A percentile compares a stretch with the other conserved stretches of the same genome.
Evolutionary conservation across 208 protist species (phyloP).

Genomic region (Crithidia expoeki): DNA sequence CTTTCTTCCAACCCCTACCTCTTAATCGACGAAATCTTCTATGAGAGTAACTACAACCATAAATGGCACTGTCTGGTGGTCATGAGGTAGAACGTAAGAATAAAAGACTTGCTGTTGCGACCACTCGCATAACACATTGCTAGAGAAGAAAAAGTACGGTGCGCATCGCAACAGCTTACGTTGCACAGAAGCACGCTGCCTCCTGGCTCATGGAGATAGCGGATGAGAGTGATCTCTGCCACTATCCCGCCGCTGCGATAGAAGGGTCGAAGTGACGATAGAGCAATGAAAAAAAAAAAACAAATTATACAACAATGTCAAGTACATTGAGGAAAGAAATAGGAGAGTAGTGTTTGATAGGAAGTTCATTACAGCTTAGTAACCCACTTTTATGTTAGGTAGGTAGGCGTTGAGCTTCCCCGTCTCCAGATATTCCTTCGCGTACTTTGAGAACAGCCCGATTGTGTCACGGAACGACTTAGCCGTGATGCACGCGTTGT

Average conservation of each 20-base stretch:
- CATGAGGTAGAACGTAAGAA: too few relatives aligned
- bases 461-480: constrained; percentile 39
- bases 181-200: too few relatives aligned
- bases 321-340: background rate
- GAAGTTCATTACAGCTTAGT: constrained; percentile 29
- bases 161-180: too few relatives aligned
- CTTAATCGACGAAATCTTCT: too few relatives aligned
- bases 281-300: background rate
- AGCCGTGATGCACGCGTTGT: constrained; percentile 59
- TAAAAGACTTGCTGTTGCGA: too few relatives aligned
- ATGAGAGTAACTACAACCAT: too few relatives aligned
- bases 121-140: too few relatives aligned
- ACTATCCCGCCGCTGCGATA: background rate
- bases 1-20: too few relatives aligned
- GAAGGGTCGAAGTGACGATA: background rate
- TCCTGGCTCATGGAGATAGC: too few relatives aligned
- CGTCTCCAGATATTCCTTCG: constrained; percentile 39
- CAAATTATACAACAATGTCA: background rate
- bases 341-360: background rate
- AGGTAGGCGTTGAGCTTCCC: constrained; percentile 39
- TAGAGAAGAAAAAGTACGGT: too few relatives aligned
- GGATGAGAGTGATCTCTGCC: too few relatives aligned
- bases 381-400: constrained; percentile 33
- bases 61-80: too few relatives aligned
- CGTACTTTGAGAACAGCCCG: constrained; percentile 30